Evolutionary conservation across 495 filamentous ascomycete species (phyloP), one percentile per base, ranked within the genome.

Genomic region (Talaromyces thailandensis): DNA sequence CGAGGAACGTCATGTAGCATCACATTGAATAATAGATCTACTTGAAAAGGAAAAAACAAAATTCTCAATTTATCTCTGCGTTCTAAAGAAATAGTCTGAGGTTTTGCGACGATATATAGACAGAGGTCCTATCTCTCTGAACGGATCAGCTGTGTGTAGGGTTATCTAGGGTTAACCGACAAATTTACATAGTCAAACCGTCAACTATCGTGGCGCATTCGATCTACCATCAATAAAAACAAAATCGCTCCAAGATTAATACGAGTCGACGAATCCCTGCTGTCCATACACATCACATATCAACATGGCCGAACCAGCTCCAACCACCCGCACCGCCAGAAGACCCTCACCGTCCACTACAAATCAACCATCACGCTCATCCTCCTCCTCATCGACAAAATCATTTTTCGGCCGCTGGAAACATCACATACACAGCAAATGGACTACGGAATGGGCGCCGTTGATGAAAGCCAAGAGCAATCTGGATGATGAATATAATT

Each of bases 401-500:
- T 55, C 52, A 55, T 35, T 58, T 18, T 58, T 58, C 5, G 6
- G 56, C 56, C n/a, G 32, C 3, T 32, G 29, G 21, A 32, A 16
- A 35, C 26, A 58, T 35, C 28, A 35, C 6, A 32, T 58, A 25
- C 29, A 23, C 29, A 32, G 29, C 56, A 58, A 56, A 56, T 64
- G 48, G 43, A 48, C 43, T 8, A 29, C 45, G 37, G 65, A 67
- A 63, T 73, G 70, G 70, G 69, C 64, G 2, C 70, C 70, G 0
- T 56, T 68, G 0, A 65, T 73, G 52, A 52, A 64, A 12, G 71
- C 71, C 6, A 73, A 71, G 48, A 58, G 56, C 29, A 37, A 64
- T 26, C 64, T 67, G 61, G 66, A 71, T 7, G 68, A 70, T 28
- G 71, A 71, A 52, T 73, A 73, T 53, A 73, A 69, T 24, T 71